These are phyloP conservation scores for Bipolaris zeicola DNA, from an alignment of 2,329 filamentous ascomycete species.

Conservation along the genomic window DNA sequence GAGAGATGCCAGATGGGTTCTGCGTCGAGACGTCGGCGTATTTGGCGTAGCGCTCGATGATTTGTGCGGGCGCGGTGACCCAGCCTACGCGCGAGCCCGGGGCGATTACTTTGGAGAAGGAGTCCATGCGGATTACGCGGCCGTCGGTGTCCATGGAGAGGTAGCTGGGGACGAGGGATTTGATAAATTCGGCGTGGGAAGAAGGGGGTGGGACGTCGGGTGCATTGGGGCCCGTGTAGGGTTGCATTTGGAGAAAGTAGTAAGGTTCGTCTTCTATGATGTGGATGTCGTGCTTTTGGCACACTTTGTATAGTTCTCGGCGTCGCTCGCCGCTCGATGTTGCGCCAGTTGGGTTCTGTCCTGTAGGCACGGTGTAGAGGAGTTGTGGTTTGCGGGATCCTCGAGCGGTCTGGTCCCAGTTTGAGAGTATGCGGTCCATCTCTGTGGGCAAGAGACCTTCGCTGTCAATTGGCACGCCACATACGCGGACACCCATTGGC, in stretches of 20 bases:
- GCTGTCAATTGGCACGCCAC: conserved; percentile 68
- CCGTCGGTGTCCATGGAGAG: conserved; percentile 84
- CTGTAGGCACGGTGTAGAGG: conserved; percentile 76
- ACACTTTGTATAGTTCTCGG: conserved; percentile 74
- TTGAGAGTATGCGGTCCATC: conserved; percentile 67
- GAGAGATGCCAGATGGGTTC: conserved; percentile 82
- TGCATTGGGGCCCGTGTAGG: conserved; percentile 65
- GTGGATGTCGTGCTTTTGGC: conserved; percentile 81
- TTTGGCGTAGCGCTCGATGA: conserved; percentile 80
- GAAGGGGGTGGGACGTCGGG: conserved; percentile 61
- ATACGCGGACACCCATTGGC: conserved; percentile 66
- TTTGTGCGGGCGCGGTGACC: conserved; percentile 84
- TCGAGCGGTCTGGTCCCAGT: conserved; percentile 64
- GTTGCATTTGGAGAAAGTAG: conserved; percentile 89
- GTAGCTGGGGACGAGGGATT: conserved; percentile 72
- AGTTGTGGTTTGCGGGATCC: conserved; percentile 69
- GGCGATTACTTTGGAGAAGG: conserved; percentile 88
- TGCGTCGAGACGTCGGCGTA: conserved; percentile 86
- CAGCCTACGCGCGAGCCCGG: conserved; percentile 84
- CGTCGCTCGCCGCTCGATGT: conserved; percentile 74
- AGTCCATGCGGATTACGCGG: conserved; percentile 87
- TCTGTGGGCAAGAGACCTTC: conserved; percentile 67
- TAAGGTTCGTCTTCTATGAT: conserved; percentile 95
- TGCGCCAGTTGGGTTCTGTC: conserved; percentile 89
- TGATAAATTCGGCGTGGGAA: conserved; percentile 74